Evolutionary conservation across 257 asterid species (phyloP).

Genomic region (Avicennia marina): DNA sequence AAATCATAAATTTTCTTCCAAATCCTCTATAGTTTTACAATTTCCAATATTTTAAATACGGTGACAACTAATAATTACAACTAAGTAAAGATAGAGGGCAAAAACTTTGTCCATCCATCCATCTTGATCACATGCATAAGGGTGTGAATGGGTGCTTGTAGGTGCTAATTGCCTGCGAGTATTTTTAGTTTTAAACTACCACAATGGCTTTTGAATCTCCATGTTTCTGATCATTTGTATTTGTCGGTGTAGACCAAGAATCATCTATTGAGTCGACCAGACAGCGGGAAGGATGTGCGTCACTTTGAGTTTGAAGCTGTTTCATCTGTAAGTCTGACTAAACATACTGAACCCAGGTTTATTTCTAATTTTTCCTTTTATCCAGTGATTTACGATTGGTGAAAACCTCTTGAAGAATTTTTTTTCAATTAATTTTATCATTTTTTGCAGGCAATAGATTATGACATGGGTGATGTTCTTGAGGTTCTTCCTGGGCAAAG

Average conservation of each 20-base stretch:
- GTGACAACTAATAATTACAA: no score
- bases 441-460: constrained; percentile 53
- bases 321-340: constrained; percentile 72
- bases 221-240: constrained; percentile 1
- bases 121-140: background rate
- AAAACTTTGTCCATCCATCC: no score
- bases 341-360: constrained; percentile 14
- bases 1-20: no score
- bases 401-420: background rate
- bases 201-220: constrained; percentile 6
- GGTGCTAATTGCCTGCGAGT: constrained; percentile 13
- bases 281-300: constrained; percentile 69
- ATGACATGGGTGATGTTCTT: constrained; percentile 90
- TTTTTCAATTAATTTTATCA: constrained; percentile 3
- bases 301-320: constrained; percentile 89
- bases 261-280: constrained; percentile 44
- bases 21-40: no score
- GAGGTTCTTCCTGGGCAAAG: constrained; percentile 90
- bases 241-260: constrained; percentile 47
- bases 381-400: background rate
- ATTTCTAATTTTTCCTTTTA: constrained; percentile 5
- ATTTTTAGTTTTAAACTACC: background rate
- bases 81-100: no score
- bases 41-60: no score
- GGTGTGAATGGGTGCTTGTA: background rate